These are phyloP conservation scores for Onygenales sp. DNA, from an alignment of 2,329 filamentous ascomycete species.

Conservation along the genomic window DNA sequence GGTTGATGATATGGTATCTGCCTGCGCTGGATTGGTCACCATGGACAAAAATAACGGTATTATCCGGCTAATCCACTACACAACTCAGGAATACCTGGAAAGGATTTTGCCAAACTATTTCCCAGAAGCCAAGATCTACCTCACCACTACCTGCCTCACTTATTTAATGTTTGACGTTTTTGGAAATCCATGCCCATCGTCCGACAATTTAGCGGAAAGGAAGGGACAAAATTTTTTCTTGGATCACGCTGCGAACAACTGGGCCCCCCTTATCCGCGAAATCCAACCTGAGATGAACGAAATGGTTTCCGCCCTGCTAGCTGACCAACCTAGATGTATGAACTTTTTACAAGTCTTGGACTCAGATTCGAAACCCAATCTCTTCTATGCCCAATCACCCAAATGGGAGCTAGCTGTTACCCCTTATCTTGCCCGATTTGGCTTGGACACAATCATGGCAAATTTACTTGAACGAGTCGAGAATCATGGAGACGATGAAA, in stretches of 20 bases:
- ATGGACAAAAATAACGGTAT: constrained; percentile 29
- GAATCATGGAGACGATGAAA: background rate
- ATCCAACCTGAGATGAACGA: background rate
- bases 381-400: background rate
- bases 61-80: constrained; percentile 38
- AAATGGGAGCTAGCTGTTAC: background rate
- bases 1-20: background rate
- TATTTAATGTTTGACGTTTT: constrained; percentile 29
- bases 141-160: constrained; percentile 24
- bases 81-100: constrained; percentile 38
- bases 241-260: background rate
- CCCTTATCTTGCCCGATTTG: background rate
- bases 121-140: constrained; percentile 17
- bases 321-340: background rate
- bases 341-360: background rate
- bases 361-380: background rate
- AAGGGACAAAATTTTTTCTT: background rate
- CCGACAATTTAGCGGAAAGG: background rate
- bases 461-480: background rate
- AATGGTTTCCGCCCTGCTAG: background rate
- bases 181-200: background rate
- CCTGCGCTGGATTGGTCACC: constrained; percentile 18
- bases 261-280: background rate
- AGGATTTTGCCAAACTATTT: constrained; percentile 21
- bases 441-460: background rate